A percentile compares a stretch with the other conserved stretches of the same genome.
phyloP scores from a whole-genome alignment of 2,329 filamentous ascomycete genomes.

The Fusarium miscanthi region DNA sequence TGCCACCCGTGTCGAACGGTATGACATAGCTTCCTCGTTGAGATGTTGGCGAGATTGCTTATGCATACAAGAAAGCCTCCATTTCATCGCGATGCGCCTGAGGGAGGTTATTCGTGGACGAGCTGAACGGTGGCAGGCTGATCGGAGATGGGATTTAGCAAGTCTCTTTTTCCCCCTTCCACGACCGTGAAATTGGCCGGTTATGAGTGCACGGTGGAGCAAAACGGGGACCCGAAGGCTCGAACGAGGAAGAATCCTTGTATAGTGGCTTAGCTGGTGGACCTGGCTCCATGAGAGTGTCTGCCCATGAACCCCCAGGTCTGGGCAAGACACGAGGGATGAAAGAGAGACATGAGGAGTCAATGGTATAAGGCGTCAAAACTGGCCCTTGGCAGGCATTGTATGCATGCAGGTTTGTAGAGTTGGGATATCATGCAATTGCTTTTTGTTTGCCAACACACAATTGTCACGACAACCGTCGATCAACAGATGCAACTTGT shows the following conservation, averaged over 20 bases:
- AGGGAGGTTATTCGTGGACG: conserved; percentile 29
- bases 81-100: conserved; percentile 18
- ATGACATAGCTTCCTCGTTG: conserved; percentile 10
- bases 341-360: conserved; percentile 10
- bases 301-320: conserved; percentile 20
- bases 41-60: conserved; percentile 37
- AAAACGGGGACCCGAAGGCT: conserved; percentile 27
- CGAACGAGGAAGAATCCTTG: conserved; percentile 41
- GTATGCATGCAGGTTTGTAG: conserved; percentile 17
- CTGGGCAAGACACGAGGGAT: conserved; percentile 32
- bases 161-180: conserved; percentile 30
- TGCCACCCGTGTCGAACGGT: conserved; percentile 23
- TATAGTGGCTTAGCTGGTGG: conserved; percentile 37
- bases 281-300: conserved; percentile 16
- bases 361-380: conserved; percentile 1
- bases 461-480: conserved; percentile 42
- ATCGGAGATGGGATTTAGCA: conserved; percentile 29
- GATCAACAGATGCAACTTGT: conserved; percentile 8
- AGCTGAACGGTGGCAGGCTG: conserved; percentile 22
- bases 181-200: conserved; percentile 38
- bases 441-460: conserved; percentile 19
- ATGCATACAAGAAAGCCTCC: conserved; percentile 22
- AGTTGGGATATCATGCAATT: conserved; percentile 18
- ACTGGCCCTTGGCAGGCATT: conserved; percentile 1
- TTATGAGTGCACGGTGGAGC: conserved; percentile 30